Base-by-base conservation (phyloP, 1,284 basidiomycete genomes). In the Naganishia liquefaciens region DNA sequence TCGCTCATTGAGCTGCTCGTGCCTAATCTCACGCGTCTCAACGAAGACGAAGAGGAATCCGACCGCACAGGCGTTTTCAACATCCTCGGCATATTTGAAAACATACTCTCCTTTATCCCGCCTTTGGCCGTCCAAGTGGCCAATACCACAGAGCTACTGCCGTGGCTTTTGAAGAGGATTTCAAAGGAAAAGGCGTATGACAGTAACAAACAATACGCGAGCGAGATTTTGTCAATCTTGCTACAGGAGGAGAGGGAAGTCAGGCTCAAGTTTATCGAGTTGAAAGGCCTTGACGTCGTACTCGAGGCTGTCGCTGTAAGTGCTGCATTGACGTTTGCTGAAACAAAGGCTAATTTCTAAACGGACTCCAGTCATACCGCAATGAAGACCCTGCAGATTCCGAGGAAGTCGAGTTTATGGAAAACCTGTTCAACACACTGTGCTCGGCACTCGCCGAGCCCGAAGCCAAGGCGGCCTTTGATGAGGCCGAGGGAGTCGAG, bases 351-450 rank as follows among this genome's bases (percentile, higher is more conserved):
- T 62, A 21, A 33, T 55, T n/a, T 2, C 39, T 37, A 10, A 15
- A 19, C 13, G 11, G 21, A 39, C n/a, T 54, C 11, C 64, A 95
- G 91, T 87, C 89, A 85, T 98, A 88, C 74, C 87, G 93, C 54
- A 85, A 86, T 71, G 82, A 85, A 52, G 89, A 96, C 73, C 93
- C 93, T 0, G 79, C 80, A 0, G 88, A 92, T 70, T 84, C 87
- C 5, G 96, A 99, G 68, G 95, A 99, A 79, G 83, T 86, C 11
- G 96, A 99, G 76, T 98, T 93, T 77, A 93, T 98, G 90, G 95
- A 98, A 75, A 99, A 99, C 76, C 70, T 91, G 2, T 97, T 99
- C 72, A 91, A 97, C 76, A 80, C 87, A 0, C 78, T 99, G 25
- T 98, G 94, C 75, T 91, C 92, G 0, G 84, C 88, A 0, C 80